phyloP scores from a whole-genome alignment of 345 rosid genomes.

The Eucalyptus curtisii region DNA sequence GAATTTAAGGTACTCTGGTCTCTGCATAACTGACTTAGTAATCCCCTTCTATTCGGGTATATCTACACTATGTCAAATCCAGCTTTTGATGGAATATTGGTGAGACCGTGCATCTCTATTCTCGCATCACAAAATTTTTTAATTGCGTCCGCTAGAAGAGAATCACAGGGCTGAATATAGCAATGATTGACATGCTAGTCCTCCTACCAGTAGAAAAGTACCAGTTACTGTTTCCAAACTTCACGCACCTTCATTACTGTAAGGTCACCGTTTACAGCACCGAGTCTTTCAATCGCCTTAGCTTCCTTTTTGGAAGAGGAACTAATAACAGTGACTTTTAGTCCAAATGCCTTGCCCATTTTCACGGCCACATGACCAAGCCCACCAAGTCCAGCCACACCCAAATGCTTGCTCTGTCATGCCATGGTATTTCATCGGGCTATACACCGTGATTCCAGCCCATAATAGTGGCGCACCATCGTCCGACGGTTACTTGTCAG shows the following conservation, averaged over 20 bases:
- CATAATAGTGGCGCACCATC: constrained; percentile 72
- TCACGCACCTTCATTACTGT: constrained; percentile 45
- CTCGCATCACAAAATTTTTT: neutral
- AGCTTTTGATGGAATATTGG: neutral
- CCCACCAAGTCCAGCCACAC: constrained; percentile 85
- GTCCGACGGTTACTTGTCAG: constrained; percentile 51
- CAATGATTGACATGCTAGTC: neutral
- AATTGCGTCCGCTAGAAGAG: neutral
- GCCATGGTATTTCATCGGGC: constrained; percentile 87
- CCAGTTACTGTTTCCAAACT: neutral
- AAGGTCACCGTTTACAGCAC: constrained; percentile 48
- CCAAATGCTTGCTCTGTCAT: constrained; percentile 77
- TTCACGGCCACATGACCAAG: constrained; percentile 89
- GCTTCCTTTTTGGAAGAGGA: constrained; percentile 38
- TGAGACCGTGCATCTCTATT: neutral
- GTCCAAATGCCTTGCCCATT: constrained; percentile 72
- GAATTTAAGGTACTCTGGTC: neutral
- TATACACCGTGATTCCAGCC: constrained; percentile 82
- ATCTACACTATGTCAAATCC: neutral
- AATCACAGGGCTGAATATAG: neutral
- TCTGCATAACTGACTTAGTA: neutral
- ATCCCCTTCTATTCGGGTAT: neutral
- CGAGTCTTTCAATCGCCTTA: constrained; percentile 37
- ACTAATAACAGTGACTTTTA: constrained; percentile 82
- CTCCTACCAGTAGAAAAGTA: neutral